Base-by-base conservation (phyloP, 1,284 basidiomycete genomes). In the Austropuccinia psidii region DNA sequence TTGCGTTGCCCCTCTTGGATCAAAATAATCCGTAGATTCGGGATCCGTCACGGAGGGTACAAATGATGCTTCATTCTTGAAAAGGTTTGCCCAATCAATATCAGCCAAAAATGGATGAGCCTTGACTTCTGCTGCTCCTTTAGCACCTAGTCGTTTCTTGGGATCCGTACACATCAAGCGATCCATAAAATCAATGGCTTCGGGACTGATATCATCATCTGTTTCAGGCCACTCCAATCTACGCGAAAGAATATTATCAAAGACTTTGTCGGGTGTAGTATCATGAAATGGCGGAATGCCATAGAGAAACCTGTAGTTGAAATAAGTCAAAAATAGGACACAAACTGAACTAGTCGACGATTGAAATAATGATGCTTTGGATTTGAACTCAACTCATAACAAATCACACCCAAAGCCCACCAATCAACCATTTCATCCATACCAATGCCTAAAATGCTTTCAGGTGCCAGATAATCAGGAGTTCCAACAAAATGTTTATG, bases 351-450 rank as follows among this genome's bases (percentile, higher is more conserved):
- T 27, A 37, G 27, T n/a, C 2, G 19, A 3, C 21, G 4, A 58
- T 68, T 55, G 2, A 21, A 21, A 17, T 6, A 15, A 8, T 8
- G 8, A 37, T 19, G 7, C n/a, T n/a, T n/a, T n/a, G n/a, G n/a
- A n/a, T 3, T 45, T 27, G 17, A 0, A 54, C 78, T 45, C 21
- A n/a, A 78, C 83, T 99, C 95, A 82, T 98, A 98, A 33, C 93
- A 90, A 78, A 99, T 96, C 55, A 98, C 93, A 75, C 96, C 96
- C 41, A 98, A 85, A 17, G 96, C 96, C 96, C 96, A 99, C 93
- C 96, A 99, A 83, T 99, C 96, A 75, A 98, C 96, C 50, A 89
- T 90, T 82, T 98, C 94, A 80, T 98, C 95, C 67, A 92, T 92
- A 62, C 93, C 90, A 76, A 98, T 86, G 75, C 96, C 96, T 69